Conservation (phyloP, 2,329 filamentous ascomycete species). For the Lachnellula hyalina region DNA sequence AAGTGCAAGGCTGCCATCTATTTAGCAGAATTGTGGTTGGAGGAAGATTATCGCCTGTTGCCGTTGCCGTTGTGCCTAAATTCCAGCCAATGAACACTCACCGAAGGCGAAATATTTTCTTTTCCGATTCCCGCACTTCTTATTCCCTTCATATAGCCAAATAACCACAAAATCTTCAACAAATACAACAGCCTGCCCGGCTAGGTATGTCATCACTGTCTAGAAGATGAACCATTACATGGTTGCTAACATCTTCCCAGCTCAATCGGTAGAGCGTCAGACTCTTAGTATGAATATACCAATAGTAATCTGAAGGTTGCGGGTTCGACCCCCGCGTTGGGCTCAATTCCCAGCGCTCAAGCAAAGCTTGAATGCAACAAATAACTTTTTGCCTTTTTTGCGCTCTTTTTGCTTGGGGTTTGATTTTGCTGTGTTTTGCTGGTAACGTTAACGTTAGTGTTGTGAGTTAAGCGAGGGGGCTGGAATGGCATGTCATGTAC, state of each 20-base stretch:
- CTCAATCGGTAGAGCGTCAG: constrained; percentile 7
- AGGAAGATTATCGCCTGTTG: background rate
- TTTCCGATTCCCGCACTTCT: background rate
- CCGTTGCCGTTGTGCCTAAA: too few relatives aligned
- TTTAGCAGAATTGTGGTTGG: background rate
- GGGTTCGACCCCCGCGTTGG: constrained; percentile 38
- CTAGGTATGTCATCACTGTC: background rate
- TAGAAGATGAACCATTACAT: background rate
- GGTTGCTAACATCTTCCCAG: constrained; percentile 1
- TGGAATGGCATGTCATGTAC: too few relatives aligned
- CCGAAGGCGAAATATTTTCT: background rate
- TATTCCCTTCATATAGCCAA: background rate
- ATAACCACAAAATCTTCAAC: background rate
- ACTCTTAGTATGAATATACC: background rate
- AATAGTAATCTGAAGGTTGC: constrained; percentile 36
- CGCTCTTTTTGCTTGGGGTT: background rate
- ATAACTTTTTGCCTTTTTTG: background rate
- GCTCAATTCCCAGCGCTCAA: constrained; percentile 20
- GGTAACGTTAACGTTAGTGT: background rate
- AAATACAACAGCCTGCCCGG: background rate
- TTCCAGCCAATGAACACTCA: background rate
- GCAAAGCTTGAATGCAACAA: background rate
- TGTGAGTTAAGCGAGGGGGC: too few relatives aligned
- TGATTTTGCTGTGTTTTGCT: background rate
- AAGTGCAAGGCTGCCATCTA: background rate